Percentiles rank a stretch among this genome's conserved stretches.
phyloP scores from a whole-genome alignment of 257 asterid genomes.

The Marsdenia floribunda region DNA sequence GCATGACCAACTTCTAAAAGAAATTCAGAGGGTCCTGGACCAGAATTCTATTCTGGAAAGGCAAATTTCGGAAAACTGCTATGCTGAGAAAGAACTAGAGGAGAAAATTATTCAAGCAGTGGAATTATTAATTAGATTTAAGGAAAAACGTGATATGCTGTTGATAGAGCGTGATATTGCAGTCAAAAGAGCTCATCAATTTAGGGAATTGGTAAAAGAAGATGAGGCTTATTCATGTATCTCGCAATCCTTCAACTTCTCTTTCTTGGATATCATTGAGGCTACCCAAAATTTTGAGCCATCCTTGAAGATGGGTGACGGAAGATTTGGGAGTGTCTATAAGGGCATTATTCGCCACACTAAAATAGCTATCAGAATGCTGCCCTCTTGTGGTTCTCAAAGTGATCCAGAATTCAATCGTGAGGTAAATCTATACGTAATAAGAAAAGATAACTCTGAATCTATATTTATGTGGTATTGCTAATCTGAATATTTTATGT shows the following conservation, averaged over 20 bases:
- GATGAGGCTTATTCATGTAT: conserved; percentile 31
- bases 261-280: conserved; percentile 68
- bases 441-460: not conserved
- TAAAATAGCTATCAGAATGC: conserved; percentile 81
- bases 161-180: conserved; percentile 60
- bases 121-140: conserved; percentile 62
- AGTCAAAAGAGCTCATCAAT: conserved; percentile 39
- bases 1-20: conserved; percentile 33
- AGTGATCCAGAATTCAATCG: conserved; percentile 68
- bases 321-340: conserved; percentile 70
- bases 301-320: conserved; percentile 74
- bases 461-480: not conserved
- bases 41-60: conserved; percentile 56
- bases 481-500: not conserved
- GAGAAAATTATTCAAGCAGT: conserved; percentile 88
- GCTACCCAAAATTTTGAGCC: conserved; percentile 73
- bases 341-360: conserved; percentile 58
- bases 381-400: conserved; percentile 65
- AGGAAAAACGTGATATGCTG: conserved; percentile 65
- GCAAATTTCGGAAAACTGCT: conserved; percentile 41
- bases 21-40: conserved; percentile 44
- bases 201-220: conserved; percentile 36
- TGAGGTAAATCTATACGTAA: conserved; percentile 40
- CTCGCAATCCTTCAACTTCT: conserved; percentile 44
- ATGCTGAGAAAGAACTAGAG: conserved; percentile 76